Evolutionary conservation across 169 alveolate species (phyloP).

Genomic region (Cryptosporidium sp.): DNA sequence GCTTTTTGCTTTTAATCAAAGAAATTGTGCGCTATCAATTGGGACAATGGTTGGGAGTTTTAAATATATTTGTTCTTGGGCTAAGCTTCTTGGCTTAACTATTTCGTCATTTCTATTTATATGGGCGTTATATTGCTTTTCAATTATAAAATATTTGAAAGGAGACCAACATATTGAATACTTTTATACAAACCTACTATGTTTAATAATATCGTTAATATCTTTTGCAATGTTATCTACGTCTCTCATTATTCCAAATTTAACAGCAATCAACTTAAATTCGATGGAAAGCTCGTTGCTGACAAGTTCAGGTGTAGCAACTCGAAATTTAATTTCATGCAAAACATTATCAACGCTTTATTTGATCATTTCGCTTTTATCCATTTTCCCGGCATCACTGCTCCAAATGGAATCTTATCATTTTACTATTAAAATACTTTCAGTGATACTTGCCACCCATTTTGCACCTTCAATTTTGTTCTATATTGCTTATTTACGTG

Average conservation of each 20-base stretch:
- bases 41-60: slow-evolving; percentile 67
- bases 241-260: background rate
- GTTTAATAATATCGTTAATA: slow-evolving; percentile 29
- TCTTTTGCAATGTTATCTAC: background rate
- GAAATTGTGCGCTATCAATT: slow-evolving; percentile 54
- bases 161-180: slow-evolving; percentile 23
- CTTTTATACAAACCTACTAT: slow-evolving; percentile 24
- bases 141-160: slow-evolving; percentile 2
- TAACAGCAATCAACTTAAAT: background rate
- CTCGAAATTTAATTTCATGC: slow-evolving; percentile 17
- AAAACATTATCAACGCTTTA: slow-evolving; percentile 36
- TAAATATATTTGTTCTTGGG: slow-evolving; percentile 57
- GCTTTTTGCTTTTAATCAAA: slow-evolving; percentile 67
- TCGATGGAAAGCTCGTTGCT: slow-evolving; percentile 7
- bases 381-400: slow-evolving; percentile 31
- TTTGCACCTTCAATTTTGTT: slow-evolving; percentile 59
- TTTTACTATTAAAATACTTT: slow-evolving; percentile 5
- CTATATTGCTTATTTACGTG: slow-evolving; percentile 59
- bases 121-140: slow-evolving; percentile 44
- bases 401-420: slow-evolving; percentile 3
- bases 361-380: slow-evolving; percentile 13
- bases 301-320: slow-evolving; percentile 14
- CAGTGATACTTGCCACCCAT: slow-evolving; percentile 31
- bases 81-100: slow-evolving; percentile 34
- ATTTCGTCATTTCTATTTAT: slow-evolving; percentile 25